A percentile compares a stretch with the other conserved stretches of the same genome.
Evolutionary conservation across 805 yeast genomes (phyloP).

Genomic region (Barnettozyma sucrosica): DNA sequence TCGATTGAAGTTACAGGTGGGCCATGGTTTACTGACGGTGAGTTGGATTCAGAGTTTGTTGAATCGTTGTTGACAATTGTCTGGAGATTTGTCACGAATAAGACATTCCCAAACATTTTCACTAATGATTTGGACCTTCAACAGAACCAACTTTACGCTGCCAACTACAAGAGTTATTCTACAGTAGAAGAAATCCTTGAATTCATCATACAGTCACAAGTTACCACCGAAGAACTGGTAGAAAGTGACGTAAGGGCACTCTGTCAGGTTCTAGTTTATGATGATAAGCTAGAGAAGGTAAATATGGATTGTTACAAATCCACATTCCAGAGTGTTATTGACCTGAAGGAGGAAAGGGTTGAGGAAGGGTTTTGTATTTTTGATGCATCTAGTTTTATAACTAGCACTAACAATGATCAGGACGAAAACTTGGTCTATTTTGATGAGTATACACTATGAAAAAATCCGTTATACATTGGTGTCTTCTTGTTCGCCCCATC

Average conservation of each 20-base stretch:
- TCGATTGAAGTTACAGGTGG: constrained; percentile 97
- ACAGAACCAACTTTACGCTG: constrained; percentile 39
- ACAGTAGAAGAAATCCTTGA: constrained; percentile 67
- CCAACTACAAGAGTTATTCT: constrained; percentile 59
- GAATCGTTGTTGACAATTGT: constrained; percentile 76
- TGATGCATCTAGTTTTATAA: constrained; percentile 35
- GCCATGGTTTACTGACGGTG: constrained; percentile 97
- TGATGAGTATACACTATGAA: constrained; percentile 40
- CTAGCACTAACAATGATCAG: constrained; percentile 30
- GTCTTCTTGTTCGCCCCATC: constrained; percentile 15
- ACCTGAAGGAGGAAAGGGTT: constrained; percentile 39
- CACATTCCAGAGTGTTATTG: constrained; percentile 76
- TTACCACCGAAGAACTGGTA: constrained; percentile 77
- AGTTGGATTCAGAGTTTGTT: constrained; percentile 89
- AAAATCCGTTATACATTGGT: neutral
- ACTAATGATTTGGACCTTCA: constrained; percentile 25
- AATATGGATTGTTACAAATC: constrained; percentile 65
- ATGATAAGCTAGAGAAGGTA: constrained; percentile 72
- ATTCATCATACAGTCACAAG: constrained; percentile 64
- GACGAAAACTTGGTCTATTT: constrained; percentile 37
- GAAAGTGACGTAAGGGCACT: constrained; percentile 69
- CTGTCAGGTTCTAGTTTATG: constrained; percentile 83
- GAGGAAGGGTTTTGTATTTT: constrained; percentile 35
- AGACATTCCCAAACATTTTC: constrained; percentile 72
- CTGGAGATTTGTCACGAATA: constrained; percentile 79